Evolutionary conservation across 176 grass and related monocot genomes (phyloP), one percentile per base, ranked within the genome.

Genomic region (Saccharum officinarum): DNA sequence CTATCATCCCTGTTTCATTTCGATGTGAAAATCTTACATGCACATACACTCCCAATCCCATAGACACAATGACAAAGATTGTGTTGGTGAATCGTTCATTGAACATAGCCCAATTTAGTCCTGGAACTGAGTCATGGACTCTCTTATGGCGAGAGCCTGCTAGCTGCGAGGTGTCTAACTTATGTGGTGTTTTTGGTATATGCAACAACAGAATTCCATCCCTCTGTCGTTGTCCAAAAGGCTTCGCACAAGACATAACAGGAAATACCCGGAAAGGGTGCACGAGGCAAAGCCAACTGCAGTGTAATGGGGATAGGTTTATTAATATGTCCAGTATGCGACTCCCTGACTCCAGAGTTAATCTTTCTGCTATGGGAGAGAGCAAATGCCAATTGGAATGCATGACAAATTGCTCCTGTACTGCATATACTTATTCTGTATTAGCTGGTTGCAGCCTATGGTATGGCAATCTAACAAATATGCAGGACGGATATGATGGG

Each of bases 171-270:
- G 68, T 91, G 0, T 79, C 33, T 57, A 59, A 87, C 34, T 5
- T 82, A 67, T 94, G 89, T 85, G 92, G 89, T 73, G 8, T 12
- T 62, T 87, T 79, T 79, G 87, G 92, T 84, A 2, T 89, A 25
- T 94, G 89, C 50, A 76, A 82, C 10, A 40, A 15, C 10, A 39
- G 0, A 11, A 2, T 10, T 22, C 2, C 28, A 28, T 28, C 59
- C 23, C 69, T 0, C 1, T 93, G 88, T 62, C 0, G 0, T 0
- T 94, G 92, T 63, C 73, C 85, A 62, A 23, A 46, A n/a, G 84
- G 87, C 1, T 94, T 91, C 75, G 60, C 18, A 8, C 18, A 0
- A 59, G 20, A 38, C 69, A 12, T 66, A 12, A 64, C 0, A 7
- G 57, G 10, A 14, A 16, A 82, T 47, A 1, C 2, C 3, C 22